Base-by-base conservation (phyloP, 495 filamentous ascomycete genomes). In the Usnea hakonensis region DNA sequence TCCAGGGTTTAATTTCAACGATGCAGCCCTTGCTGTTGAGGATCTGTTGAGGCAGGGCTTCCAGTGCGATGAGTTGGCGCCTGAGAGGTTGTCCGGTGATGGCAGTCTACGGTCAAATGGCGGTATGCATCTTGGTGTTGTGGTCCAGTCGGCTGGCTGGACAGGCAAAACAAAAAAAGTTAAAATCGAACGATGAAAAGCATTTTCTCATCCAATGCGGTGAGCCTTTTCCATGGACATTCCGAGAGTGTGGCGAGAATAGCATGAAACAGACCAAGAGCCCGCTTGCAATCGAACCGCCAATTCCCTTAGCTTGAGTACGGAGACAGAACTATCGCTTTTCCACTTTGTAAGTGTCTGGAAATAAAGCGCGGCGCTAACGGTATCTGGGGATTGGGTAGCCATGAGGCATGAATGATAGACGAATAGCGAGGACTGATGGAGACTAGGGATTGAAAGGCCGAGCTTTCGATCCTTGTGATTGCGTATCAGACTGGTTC, bases 21-120 rank as follows among this genome's bases (percentile, higher is more conserved):
- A 35, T 56, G 55, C 44, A 32, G 46, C 41, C 21, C 32, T 60
- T 55, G 54, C 55, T 37, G n/a, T 35, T 5, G 33, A 36, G 35
- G 44, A 33, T 55, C 21, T 52, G 38, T 48, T 38, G 28, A 40
- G 37, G 55, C 19, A 40, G 8, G 30, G 26, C 46, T 64, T 61
- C 44, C 37, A 35, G 60, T 66, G 57, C 38, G 64, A 65, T 65
- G 64, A 65, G 59, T 62, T 65, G 64, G 64, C 64, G 57, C 43
- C 56, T n/a, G 52, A 60, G 35, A 60, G 8, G 57, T 35, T 35
- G 38, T 57, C 41, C 50, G 37, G 36, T 41, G 35, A 55, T 46
- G 43, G 41, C 53, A 38, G 40, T 44, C 58, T 17, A 57, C 58
- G 41, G 58, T 50, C 59, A 60, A 54, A 57, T 62, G 55, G 32